phyloP scores from a whole-genome alignment of 2,329 filamentous ascomycete genomes.

The Mycosphaerella arachidis region DNA sequence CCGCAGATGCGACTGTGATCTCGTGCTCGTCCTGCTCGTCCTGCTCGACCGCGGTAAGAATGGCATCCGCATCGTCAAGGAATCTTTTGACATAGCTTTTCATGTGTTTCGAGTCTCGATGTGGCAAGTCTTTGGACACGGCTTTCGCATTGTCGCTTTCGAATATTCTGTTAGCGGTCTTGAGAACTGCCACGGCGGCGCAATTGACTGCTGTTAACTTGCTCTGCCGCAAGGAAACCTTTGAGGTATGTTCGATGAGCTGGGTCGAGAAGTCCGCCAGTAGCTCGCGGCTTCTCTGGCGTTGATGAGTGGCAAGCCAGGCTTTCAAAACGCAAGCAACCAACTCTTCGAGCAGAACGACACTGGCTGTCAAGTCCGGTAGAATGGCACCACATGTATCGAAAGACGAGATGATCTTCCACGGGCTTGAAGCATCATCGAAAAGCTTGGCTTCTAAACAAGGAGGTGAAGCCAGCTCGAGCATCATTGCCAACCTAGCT shows the following conservation, averaged over 20 bases:
- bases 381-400: not conserved
- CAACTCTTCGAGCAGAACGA: not conserved
- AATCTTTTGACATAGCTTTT: not conserved
- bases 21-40: not conserved
- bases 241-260: not conserved
- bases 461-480: not conserved
- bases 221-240: no score
- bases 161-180: not conserved
- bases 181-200: not conserved
- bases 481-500: not conserved
- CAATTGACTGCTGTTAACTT: not conserved
- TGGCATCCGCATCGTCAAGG: not conserved
- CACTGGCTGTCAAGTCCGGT: not conserved
- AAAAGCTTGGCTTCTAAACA: constrained; percentile 1
- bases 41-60: not conserved
- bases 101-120: not conserved
- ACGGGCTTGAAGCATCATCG: not conserved
- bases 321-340: not conserved
- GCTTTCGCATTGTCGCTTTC: not conserved
- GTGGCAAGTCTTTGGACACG: not conserved
- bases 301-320: not conserved
- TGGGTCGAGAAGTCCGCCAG: not conserved
- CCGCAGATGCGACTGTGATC: not conserved
- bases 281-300: not conserved
- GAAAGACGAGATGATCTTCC: not conserved